phyloP scores from a whole-genome alignment of 2,329 filamentous ascomycete genomes.

The Helotiales sp. region DNA sequence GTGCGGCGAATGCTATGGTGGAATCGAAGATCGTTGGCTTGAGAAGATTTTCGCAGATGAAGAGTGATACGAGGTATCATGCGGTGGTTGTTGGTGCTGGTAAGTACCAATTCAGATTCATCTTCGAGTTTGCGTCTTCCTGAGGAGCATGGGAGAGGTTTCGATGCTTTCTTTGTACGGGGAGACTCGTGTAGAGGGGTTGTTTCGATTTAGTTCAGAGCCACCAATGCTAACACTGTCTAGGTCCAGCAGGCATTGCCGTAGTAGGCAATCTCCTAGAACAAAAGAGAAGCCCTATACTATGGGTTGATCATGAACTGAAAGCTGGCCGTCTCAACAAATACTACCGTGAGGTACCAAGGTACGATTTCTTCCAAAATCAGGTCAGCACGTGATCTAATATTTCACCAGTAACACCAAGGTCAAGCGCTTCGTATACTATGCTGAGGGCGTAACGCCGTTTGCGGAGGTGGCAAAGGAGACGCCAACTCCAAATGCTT shows the following conservation, averaged over 20 bases:
- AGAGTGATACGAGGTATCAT: conserved; percentile 45
- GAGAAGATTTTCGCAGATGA: conserved; percentile 17
- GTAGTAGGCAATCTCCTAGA: conserved; percentile 66
- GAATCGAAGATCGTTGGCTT: background rate
- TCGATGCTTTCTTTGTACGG: background rate
- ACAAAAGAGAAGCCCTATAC: conserved; percentile 53
- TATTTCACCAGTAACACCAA: conserved; percentile 59
- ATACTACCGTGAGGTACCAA: conserved; percentile 65
- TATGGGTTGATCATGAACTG: conserved; percentile 65
- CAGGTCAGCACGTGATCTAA: conserved; percentile 27
- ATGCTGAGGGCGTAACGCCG: conserved; percentile 56
- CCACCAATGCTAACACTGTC: background rate
- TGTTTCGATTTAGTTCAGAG: background rate
- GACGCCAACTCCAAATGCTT: conserved; percentile 56
- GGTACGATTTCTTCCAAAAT: conserved; percentile 33
- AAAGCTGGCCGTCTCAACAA: conserved; percentile 56
- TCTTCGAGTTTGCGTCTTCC: background rate
- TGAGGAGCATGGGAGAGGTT: background rate
- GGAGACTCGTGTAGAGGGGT: background rate
- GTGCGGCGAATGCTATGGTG: background rate
- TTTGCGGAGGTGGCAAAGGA: conserved; percentile 56
- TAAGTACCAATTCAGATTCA: background rate
- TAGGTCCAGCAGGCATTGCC: conserved; percentile 62
- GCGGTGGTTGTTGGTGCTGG: conserved; percentile 61
- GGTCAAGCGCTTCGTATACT: conserved; percentile 62